Conservation (phyloP, 495 filamentous ascomycete species). For the Melanomma pulvis-pyrius region DNA sequence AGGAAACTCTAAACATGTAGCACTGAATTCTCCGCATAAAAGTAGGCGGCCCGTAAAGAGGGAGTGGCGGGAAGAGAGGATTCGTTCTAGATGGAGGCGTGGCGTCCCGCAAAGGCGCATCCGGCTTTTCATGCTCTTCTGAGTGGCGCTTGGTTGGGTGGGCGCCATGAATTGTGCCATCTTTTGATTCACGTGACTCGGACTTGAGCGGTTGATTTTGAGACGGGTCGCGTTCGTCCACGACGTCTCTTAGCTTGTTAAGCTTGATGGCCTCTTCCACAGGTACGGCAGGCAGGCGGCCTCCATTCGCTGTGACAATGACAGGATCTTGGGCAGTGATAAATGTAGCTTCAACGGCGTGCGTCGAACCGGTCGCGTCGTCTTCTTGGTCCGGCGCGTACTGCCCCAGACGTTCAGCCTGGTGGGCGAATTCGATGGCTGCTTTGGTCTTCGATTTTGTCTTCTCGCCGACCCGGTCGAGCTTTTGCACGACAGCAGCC, state of each 20-base stretch:
- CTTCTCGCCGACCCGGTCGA: slow-evolving; percentile 21
- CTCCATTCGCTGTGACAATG: slow-evolving; percentile 66
- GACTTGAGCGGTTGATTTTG: slow-evolving; percentile 19
- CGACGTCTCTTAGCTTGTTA: slow-evolving; percentile 62
- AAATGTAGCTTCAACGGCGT: slow-evolving; percentile 67
- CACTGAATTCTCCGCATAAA: slow-evolving; percentile 65
- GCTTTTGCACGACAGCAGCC: slow-evolving; percentile 22
- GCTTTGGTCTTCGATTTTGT: slow-evolving; percentile 36
- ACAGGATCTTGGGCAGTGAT: slow-evolving; percentile 71
- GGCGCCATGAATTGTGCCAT: slow-evolving; percentile 41
- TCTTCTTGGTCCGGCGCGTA: slow-evolving; percentile 40
- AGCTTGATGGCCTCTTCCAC: slow-evolving; percentile 67
- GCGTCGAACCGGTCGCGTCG: slow-evolving; percentile 43
- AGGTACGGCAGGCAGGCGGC: slow-evolving; percentile 66
- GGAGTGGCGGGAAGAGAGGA: slow-evolving; percentile 86
- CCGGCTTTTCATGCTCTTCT: slow-evolving; percentile 32
- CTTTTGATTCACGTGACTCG: slow-evolving; percentile 32
- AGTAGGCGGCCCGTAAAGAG: slow-evolving; percentile 78
- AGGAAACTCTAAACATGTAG: slow-evolving; percentile 61
- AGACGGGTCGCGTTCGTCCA: slow-evolving; percentile 42
- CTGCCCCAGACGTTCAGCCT: slow-evolving; percentile 61
- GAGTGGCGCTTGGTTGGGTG: slow-evolving; percentile 12
- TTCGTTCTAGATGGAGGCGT: slow-evolving; percentile 68
- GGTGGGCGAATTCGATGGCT: slow-evolving; percentile 52
- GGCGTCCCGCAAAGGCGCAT: slow-evolving; percentile 45